These are phyloP conservation scores for Breynia disticha DNA, from an alignment of 441 rosid species.

Conservation along the genomic window DNA sequence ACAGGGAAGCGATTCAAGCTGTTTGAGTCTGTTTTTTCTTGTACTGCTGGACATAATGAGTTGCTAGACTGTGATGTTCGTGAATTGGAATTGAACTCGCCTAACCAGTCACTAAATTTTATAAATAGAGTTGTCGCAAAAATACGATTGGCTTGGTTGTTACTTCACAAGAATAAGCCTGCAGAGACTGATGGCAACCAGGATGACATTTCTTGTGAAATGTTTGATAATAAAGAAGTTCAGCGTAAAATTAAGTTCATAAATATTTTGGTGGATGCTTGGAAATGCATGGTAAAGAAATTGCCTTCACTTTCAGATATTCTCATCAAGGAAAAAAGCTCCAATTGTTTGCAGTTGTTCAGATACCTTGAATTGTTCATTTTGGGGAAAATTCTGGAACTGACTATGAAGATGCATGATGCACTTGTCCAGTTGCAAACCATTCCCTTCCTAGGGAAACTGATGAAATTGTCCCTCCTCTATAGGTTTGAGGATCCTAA, in stretches of 20 bases:
- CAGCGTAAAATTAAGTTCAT: slow-evolving; percentile 43
- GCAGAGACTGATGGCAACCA: slow-evolving; percentile 24
- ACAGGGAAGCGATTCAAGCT: slow-evolving; percentile 42
- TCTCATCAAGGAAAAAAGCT: slow-evolving; percentile 20
- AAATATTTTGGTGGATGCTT: slow-evolving; percentile 42
- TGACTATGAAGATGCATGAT: slow-evolving; percentile 38
- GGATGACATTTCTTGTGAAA: slow-evolving; percentile 21
- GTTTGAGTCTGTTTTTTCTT: slow-evolving; percentile 37
- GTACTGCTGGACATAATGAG: slow-evolving; percentile 30
- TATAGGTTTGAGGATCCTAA: slow-evolving; percentile 68
- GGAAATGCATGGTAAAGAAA: slow-evolving; percentile 61
- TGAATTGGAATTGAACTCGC: slow-evolving; percentile 38
- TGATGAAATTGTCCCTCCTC: slow-evolving; percentile 60
- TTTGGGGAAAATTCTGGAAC: slow-evolving; percentile 48
- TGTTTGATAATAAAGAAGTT: slow-evolving; percentile 24
- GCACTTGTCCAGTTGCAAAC: slow-evolving; percentile 44
- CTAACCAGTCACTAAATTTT: slow-evolving; percentile 40
- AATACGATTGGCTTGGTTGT: slow-evolving; percentile 42
- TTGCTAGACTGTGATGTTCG: slow-evolving; percentile 48
- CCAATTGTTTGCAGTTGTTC: slow-evolving; percentile 35
- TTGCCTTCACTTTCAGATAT: slow-evolving; percentile 25
- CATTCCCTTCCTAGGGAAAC: slow-evolving; percentile 60
- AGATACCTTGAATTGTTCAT: slow-evolving; percentile 60
- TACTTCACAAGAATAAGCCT: slow-evolving; percentile 42
- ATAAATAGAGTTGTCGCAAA: slow-evolving; percentile 53